Percentiles rank a stretch among this genome's conserved stretches.
Conservation (phyloP, 768 basidiomycete genomes). For the Termitomyces eurrhizus region DNA sequence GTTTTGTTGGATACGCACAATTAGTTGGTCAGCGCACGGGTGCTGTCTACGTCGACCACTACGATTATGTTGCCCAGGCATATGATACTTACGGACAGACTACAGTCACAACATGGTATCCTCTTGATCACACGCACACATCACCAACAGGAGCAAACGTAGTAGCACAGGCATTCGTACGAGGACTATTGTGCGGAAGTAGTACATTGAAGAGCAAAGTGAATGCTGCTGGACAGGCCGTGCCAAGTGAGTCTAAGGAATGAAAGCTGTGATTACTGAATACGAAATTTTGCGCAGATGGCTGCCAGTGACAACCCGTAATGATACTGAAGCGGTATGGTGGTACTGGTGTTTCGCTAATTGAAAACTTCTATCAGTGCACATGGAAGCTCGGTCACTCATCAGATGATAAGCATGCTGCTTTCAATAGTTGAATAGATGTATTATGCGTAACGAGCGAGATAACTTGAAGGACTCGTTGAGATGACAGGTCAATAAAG, state of each 20-base stretch:
- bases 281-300: background rate
- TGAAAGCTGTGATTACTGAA: background rate
- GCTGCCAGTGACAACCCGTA: background rate
- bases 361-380: background rate
- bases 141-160: slow-evolving; percentile 39
- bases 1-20: slow-evolving; percentile 44
- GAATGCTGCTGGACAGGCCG: slow-evolving; percentile 2
- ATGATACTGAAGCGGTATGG: too few species aligned
- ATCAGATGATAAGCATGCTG: background rate
- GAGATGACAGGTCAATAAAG: slow-evolving; percentile 11
- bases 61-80: slow-evolving; percentile 38
- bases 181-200: slow-evolving; percentile 38
- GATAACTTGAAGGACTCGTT: slow-evolving; percentile 9
- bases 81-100: slow-evolving; percentile 37
- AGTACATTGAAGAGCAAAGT: slow-evolving; percentile 25
- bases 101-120: slow-evolving; percentile 35
- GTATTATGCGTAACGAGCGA: slow-evolving; percentile 7
- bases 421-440: slow-evolving; percentile 7
- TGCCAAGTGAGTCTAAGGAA: background rate
- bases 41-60: slow-evolving; percentile 44
- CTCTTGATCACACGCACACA: slow-evolving; percentile 46
- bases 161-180: slow-evolving; percentile 44
- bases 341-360: background rate
- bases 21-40: slow-evolving; percentile 31
- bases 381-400: background rate